These are phyloP conservation scores for Fistulina hepatica DNA, from an alignment of 1,284 basidiomycete species.

Conservation along the genomic window DNA sequence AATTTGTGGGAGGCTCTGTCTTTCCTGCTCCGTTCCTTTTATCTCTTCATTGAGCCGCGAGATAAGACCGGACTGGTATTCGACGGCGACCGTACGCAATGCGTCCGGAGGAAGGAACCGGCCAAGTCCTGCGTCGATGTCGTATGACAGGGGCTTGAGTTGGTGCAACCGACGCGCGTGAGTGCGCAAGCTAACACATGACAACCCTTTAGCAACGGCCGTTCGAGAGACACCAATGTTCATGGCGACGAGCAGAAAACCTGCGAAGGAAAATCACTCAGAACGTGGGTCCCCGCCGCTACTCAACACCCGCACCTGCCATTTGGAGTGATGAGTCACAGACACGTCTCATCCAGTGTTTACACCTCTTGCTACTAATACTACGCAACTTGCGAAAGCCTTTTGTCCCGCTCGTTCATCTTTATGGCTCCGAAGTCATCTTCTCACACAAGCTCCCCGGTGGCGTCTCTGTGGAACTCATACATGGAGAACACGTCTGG, in stretches of 20 bases:
- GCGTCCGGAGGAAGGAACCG: slow-evolving; percentile 62
- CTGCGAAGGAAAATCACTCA: too few relatives aligned
- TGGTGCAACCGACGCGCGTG: slow-evolving; percentile 36
- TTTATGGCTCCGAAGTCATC: slow-evolving; percentile 31
- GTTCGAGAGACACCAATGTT: too few relatives aligned
- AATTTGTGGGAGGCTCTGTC: slow-evolving; percentile 60
- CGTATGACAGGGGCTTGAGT: slow-evolving; percentile 49
- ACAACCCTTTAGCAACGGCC: too few relatives aligned
- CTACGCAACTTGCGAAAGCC: background rate
- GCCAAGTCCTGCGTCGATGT: slow-evolving; percentile 57
- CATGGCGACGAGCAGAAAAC: too few relatives aligned
- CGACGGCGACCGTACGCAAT: slow-evolving; percentile 57
- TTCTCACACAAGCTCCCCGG: slow-evolving; percentile 20
- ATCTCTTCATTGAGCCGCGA: slow-evolving; percentile 65
- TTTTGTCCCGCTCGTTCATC: slow-evolving; percentile 13
- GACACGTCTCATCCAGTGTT: too few relatives aligned
- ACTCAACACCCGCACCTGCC: too few relatives aligned
- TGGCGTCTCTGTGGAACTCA: slow-evolving; percentile 56
- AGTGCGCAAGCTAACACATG: too few relatives aligned
- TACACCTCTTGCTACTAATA: too few relatives aligned
- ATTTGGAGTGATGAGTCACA: too few relatives aligned
- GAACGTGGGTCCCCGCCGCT: too few relatives aligned
- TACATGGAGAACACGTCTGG: slow-evolving; percentile 72
- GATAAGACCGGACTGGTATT: slow-evolving; percentile 76
- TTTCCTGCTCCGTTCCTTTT: slow-evolving; percentile 56